Conservation (phyloP, 345 rosid species). For the Brassica juncea region DNA sequence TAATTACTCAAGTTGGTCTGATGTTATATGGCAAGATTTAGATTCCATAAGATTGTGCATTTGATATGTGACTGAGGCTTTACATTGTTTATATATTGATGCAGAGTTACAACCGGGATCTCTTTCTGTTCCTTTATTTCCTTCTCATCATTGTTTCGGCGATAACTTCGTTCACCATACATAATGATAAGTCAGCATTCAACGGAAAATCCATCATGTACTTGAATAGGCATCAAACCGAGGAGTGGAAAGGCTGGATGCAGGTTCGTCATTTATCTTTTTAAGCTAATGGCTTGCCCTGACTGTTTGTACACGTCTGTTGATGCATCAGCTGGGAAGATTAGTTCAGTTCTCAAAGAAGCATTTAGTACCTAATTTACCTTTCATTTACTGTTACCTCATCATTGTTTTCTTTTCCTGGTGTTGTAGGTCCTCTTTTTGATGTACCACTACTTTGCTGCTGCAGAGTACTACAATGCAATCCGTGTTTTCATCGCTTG, state of each 20-base stretch:
- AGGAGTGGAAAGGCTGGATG: slow-evolving; percentile 99
- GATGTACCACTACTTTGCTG: slow-evolving; percentile 99
- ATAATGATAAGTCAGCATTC: slow-evolving; percentile 82
- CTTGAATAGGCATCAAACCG: slow-evolving; percentile 98
- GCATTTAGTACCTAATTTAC: slow-evolving; percentile 1
- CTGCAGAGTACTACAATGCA: slow-evolving; percentile 89
- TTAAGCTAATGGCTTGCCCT: background rate
- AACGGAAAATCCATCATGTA: slow-evolving; percentile 86
- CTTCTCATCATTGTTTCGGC: slow-evolving; percentile 98
- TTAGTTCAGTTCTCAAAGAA: slow-evolving; percentile 8
- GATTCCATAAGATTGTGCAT: background rate
- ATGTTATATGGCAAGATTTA: background rate
- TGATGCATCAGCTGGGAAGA: background rate
- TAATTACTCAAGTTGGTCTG: background rate
- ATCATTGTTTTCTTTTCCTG: slow-evolving; percentile 24
- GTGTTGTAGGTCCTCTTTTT: slow-evolving; percentile 85
- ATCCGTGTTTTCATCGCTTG: slow-evolving; percentile 92
- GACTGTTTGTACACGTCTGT: background rate
- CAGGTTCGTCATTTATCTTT: slow-evolving; percentile 61
- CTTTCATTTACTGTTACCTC: slow-evolving; percentile 16
- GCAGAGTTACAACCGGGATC: slow-evolving; percentile 92
- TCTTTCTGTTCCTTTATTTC: slow-evolving; percentile 86
- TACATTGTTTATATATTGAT: slow-evolving; percentile 30
- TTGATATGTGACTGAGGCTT: slow-evolving; percentile 16
- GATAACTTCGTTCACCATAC: slow-evolving; percentile 83